phyloP scores from a whole-genome alignment of 2,329 filamentous ascomycete species.

The Sporothrix euskadiensis region DNA sequence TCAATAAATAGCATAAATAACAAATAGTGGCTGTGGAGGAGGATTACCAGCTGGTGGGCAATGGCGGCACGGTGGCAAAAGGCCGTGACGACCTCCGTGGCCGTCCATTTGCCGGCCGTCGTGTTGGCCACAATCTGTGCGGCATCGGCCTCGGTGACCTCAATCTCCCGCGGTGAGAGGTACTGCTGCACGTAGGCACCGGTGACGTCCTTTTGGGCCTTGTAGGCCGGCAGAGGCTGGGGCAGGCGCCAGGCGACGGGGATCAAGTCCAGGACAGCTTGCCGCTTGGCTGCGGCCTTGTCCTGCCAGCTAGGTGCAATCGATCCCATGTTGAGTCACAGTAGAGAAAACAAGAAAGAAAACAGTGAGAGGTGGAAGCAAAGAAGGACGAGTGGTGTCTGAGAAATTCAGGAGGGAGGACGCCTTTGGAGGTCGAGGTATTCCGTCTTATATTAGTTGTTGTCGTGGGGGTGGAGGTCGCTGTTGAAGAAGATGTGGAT shows the following conservation, averaged over 20 bases:
- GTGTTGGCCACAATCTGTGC: conserved; percentile 21
- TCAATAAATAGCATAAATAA: too few species aligned
- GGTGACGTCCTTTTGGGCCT: conserved; percentile 25
- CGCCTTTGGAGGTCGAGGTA: background rate
- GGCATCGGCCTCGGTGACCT: conserved; percentile 25
- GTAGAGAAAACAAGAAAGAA: background rate
- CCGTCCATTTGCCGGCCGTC: conserved; percentile 20
- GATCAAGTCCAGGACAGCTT: conserved; percentile 27
- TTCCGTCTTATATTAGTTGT: conserved; percentile 12
- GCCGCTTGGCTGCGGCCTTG: conserved; percentile 26
- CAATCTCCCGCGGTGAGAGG: conserved; percentile 22
- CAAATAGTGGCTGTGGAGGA: background rate
- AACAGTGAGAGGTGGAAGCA: background rate
- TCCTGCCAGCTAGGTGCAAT: conserved; percentile 23
- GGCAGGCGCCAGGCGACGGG: conserved; percentile 23
- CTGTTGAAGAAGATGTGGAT: background rate
- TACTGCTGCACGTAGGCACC: conserved; percentile 27
- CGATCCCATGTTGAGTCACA: conserved; percentile 23
- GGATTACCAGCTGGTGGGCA: conserved; percentile 28
- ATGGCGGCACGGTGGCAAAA: conserved; percentile 31
- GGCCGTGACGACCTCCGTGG: conserved; percentile 26
- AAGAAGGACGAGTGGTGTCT: background rate
- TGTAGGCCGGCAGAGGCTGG: conserved; percentile 16
- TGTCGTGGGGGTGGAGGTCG: background rate
- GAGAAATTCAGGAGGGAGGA: conserved; percentile 6